Conservation (phyloP, 257 asterid genomes). For the Leonotis leonurus region DNA sequence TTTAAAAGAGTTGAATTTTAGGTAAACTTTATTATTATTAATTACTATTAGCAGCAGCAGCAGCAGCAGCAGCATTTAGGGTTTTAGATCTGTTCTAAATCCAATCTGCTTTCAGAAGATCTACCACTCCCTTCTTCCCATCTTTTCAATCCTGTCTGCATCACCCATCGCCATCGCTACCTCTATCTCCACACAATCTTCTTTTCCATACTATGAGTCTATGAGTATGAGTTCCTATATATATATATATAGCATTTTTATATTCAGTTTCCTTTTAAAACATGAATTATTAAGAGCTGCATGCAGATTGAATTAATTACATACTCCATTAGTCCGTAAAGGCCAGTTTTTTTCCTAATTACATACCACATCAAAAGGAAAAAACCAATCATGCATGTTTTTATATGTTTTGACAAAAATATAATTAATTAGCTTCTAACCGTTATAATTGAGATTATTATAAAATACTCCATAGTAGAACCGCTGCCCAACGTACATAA, state of each 20-base stretch:
- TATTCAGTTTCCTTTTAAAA: background rate
- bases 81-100: slow-evolving; percentile 4
- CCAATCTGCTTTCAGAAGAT: slow-evolving; percentile 27
- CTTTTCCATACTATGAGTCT: too few species aligned
- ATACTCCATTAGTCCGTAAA: background rate
- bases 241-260: too few species aligned
- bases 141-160: slow-evolving; percentile 26
- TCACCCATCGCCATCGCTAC: slow-evolving; percentile 26
- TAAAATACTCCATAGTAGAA: too few species aligned
- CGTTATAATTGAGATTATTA: background rate
- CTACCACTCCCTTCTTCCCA: slow-evolving; percentile 29
- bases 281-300: background rate
- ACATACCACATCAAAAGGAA: background rate
- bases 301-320: background rate
- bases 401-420: background rate
- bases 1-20: slow-evolving; percentile 14
- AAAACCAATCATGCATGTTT: background rate
- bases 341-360: background rate
- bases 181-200: slow-evolving; percentile 1
- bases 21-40: too few species aligned
- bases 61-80: background rate
- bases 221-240: too few species aligned
- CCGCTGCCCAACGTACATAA: too few species aligned
- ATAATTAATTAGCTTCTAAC: background rate
- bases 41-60: background rate